Evolutionary conservation across 2,329 filamentous ascomycete genomes (phyloP).

Genomic region (Verticillium albo-atrum): DNA sequence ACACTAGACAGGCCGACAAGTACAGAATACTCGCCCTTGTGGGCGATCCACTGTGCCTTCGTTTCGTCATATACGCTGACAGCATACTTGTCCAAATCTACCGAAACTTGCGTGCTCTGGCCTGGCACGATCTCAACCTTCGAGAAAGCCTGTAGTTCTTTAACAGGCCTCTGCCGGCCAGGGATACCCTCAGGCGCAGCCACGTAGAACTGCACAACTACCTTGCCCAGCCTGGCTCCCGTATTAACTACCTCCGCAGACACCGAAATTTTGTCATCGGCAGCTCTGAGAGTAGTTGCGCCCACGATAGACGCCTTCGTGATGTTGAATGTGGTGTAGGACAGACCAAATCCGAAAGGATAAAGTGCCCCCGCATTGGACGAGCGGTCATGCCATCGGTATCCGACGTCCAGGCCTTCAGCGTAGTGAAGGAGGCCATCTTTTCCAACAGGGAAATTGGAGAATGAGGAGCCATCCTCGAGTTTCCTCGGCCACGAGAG

Average conservation of each 20-base stretch:
- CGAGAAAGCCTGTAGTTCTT: not conserved
- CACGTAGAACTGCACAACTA: conserved; percentile 15
- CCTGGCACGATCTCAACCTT: not conserved
- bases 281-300: not conserved
- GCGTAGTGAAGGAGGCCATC: conserved; percentile 13
- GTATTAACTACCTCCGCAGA: conserved; percentile 6
- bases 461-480: conserved; percentile 10
- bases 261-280: not conserved
- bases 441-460: conserved; percentile 8
- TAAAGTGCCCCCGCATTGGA: conserved; percentile 8
- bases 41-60: not conserved
- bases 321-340: conserved; percentile 11
- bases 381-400: not conserved
- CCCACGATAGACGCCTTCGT: not conserved
- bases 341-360: conserved; percentile 15
- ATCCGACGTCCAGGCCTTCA: conserved; percentile 12
- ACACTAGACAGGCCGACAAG: not conserved
- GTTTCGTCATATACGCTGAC: conserved; percentile 1
- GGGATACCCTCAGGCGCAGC: not conserved
- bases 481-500: conserved; percentile 10
- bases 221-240: conserved; percentile 4
- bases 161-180: not conserved
- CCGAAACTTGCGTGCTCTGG: not conserved
- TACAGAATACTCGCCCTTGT: not conserved
- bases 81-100: not conserved